Percentiles rank a stretch among this genome's conserved stretches.
Conservation (phyloP, 495 filamentous ascomycete genomes). For the Neurospora sublineolata region DNA sequence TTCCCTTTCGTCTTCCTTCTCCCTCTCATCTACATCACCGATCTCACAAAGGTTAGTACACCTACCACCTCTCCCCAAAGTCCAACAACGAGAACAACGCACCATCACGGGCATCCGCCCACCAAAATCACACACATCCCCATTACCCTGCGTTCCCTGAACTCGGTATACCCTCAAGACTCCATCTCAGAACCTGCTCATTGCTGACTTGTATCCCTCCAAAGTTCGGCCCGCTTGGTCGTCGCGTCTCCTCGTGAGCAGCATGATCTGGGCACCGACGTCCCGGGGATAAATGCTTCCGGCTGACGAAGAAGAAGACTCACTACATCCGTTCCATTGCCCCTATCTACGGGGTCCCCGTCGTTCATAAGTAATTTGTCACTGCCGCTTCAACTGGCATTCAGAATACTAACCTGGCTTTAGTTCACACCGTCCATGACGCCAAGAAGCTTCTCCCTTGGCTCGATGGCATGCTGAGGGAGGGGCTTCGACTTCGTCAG, state of each 20-base stretch:
- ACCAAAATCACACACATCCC: background rate
- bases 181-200: background rate
- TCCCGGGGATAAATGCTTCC: background rate
- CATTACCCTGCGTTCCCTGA: background rate
- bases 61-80: background rate
- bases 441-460: constrained; percentile 79
- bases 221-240: background rate
- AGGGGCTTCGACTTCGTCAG: background rate
- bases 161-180: background rate
- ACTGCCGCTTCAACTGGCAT: background rate
- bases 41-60: background rate
- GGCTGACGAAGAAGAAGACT: constrained; percentile 15
- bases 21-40: background rate
- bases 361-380: constrained; percentile 33
- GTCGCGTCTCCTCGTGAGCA: background rate
- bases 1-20: background rate
- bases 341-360: constrained; percentile 71
- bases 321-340: constrained; percentile 81
- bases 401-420: background rate
- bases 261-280: background rate
- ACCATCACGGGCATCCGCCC: background rate
- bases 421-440: constrained; percentile 48
- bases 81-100: background rate
- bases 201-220: background rate
- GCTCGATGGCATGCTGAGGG: constrained; percentile 71